Base-by-base conservation (phyloP, 2,329 filamentous ascomycete species). In the Dryadomyces quercus-mongolicae region DNA sequence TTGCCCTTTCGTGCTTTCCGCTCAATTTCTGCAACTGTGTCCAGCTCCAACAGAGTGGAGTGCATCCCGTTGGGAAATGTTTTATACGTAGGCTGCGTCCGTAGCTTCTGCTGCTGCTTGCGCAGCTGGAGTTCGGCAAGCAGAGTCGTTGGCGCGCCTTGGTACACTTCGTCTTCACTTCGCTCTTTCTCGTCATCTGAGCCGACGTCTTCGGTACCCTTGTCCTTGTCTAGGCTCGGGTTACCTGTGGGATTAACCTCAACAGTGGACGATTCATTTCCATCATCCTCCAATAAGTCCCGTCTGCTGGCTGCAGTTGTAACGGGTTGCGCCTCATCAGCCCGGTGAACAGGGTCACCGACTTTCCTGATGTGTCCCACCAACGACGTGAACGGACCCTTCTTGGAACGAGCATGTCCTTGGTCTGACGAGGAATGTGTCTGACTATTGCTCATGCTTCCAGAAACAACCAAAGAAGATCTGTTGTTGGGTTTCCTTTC, bases 51-150 rank as follows among this genome's bases (percentile, higher is more conserved):
- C 4, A 98, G 75, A 0, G 93, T 98, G 15, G 88, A 88, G 59
- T 93, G 88, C 77, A 95, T 84, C n/a, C 89, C 91, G 54, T 85
- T 83, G 20, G 86, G 84, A 60, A 74, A 75, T 2, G 70, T 69
- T 47, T 76, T 80, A 36, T 79, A 75, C 21, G 84, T 76, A 15
- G 85, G 85, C 21, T 83, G 80, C 34, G 85, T 93, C 40, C 93
- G 83, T 58, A 84, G 75, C 67, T 88, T 91, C 62, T 94, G 85
- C 61, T 95, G 87, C 56, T 88, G 84, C 66, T 98, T 97, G 51
- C 93, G 85, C 59, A 95, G 72, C 65, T 96, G 89, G 8, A 98
- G 74, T 66, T 98, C 93, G 0, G 93, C 93, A 22, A 98, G 78
- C 0, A 98, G 76, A 0, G 93, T 98, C 1, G 90, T 95, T 0